Evolutionary conservation across 305 asterid genomes (phyloP).

Genomic region (Rubia occidens): DNA sequence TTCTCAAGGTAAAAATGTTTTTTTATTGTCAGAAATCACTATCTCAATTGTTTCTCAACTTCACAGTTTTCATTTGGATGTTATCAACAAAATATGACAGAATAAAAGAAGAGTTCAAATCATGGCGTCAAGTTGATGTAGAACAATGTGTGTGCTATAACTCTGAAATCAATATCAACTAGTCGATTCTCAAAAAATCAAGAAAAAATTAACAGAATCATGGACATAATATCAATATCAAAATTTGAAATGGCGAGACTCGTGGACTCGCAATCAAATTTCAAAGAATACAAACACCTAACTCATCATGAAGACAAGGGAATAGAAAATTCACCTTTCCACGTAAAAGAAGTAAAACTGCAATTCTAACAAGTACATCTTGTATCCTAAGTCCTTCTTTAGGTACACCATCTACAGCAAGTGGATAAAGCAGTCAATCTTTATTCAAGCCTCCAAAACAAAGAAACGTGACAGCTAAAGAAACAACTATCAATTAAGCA

Average conservation of each 20-base stretch:
- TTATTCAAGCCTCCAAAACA: constrained; percentile 11
- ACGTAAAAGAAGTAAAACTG: constrained; percentile 57
- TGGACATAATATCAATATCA: too few relatives aligned
- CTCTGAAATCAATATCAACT: neutral
- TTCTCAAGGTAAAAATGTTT: too few relatives aligned
- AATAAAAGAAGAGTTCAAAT: too few relatives aligned
- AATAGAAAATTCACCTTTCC: constrained; percentile 57
- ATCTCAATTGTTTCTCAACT: neutral
- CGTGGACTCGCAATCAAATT: neutral
- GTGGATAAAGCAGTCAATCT: constrained; percentile 20
- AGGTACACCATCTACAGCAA: constrained; percentile 87
- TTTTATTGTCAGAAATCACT: neutral
- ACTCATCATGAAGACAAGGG: neutral
- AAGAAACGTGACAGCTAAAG: constrained; percentile 14
- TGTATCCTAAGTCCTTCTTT: constrained; percentile 89
- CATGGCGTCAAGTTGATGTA: too few relatives aligned
- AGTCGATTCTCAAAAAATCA: neutral
- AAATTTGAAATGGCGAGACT: neutral
- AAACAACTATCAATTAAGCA: constrained; percentile 2
- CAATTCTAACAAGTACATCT: constrained; percentile 90
- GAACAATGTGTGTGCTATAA: too few relatives aligned
- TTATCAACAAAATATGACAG: neutral
- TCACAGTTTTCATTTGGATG: neutral
- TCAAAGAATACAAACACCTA: neutral
- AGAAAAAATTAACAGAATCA: too few relatives aligned